Evolutionary conservation across 1,284 basidiomycete genomes (phyloP).

Genomic region (Trichosporon inkin): DNA sequence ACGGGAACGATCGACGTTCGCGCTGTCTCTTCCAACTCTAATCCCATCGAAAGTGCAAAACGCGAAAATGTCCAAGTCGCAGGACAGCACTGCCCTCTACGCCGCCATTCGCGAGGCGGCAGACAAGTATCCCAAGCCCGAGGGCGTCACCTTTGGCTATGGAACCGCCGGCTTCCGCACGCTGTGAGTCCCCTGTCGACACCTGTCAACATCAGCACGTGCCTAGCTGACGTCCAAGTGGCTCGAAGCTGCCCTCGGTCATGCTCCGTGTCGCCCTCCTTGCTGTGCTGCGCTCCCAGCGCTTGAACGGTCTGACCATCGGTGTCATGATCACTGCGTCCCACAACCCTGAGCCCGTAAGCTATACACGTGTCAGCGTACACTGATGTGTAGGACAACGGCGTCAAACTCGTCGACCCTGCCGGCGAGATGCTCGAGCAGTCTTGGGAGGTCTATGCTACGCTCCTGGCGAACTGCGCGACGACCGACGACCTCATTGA

Average conservation of each 20-base stretch:
- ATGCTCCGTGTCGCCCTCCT: conserved; percentile 89
- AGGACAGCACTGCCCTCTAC: conserved; percentile 32
- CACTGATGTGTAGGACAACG: conserved; percentile 72
- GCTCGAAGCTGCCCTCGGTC: conserved; percentile 77
- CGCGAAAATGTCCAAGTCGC: conserved; percentile 13
- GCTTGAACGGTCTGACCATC: conserved; percentile 80
- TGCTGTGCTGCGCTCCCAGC: conserved; percentile 85
- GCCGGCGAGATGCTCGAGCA: conserved; percentile 98
- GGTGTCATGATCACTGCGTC: conserved; percentile 99
- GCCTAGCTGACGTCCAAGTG: conserved; percentile 54
- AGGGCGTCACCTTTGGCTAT: conserved; percentile 64
- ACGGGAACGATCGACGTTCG: background rate
- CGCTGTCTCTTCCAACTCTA: conserved; percentile 5
- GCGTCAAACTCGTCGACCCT: conserved; percentile 96
- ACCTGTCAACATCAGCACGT: background rate
- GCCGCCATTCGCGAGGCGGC: conserved; percentile 39
- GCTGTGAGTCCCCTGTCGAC: conserved; percentile 58
- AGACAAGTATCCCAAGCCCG: conserved; percentile 52
- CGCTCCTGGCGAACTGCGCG: conserved; percentile 78
- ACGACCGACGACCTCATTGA: conserved; percentile 68
- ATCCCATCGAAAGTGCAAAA: background rate
- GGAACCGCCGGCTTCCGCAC: conserved; percentile 95
- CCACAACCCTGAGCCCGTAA: conserved; percentile 91
- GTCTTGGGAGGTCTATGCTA: conserved; percentile 88
- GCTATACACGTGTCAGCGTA: conserved; percentile 24